These are phyloP conservation scores for Corylus avellana DNA, from an alignment of 306 rosid species.

Conservation along the genomic window DNA sequence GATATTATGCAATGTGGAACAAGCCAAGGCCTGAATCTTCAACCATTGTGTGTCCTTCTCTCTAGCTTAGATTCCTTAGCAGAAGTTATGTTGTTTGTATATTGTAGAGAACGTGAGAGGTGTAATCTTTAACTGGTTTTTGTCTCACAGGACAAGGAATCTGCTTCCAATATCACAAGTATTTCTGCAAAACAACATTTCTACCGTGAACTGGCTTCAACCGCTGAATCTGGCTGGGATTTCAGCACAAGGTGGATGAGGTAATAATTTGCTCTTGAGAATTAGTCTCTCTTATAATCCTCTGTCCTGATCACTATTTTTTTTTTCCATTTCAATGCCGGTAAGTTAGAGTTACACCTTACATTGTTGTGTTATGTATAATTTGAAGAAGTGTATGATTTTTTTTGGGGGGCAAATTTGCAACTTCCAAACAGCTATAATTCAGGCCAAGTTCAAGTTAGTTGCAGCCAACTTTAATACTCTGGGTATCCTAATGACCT, in stretches of 20 bases:
- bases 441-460: background rate
- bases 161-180: constrained; percentile 61
- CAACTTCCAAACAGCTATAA: background rate
- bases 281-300: background rate
- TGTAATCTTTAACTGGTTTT: constrained; percentile 17
- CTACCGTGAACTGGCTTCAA: constrained; percentile 74
- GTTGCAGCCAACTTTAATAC: background rate
- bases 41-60: constrained; percentile 46
- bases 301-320: background rate
- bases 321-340: background rate
- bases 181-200: constrained; percentile 51
- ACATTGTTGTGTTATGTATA: background rate
- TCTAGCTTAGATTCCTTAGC: constrained; percentile 3
- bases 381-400: background rate
- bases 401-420: background rate
- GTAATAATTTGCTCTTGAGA: constrained; percentile 36
- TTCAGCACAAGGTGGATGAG: constrained; percentile 96
- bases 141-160: constrained; percentile 55
- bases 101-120: constrained; percentile 7
- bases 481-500: background rate
- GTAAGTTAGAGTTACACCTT: background rate
- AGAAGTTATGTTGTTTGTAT: constrained; percentile 9
- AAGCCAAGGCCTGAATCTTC: constrained; percentile 86
- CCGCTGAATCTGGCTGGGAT: constrained; percentile 96
- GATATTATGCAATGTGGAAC: constrained; percentile 91